These are phyloP conservation scores for Tetraselmis striata DNA, from an alignment of 139 green algal species.

Conservation along the genomic window DNA sequence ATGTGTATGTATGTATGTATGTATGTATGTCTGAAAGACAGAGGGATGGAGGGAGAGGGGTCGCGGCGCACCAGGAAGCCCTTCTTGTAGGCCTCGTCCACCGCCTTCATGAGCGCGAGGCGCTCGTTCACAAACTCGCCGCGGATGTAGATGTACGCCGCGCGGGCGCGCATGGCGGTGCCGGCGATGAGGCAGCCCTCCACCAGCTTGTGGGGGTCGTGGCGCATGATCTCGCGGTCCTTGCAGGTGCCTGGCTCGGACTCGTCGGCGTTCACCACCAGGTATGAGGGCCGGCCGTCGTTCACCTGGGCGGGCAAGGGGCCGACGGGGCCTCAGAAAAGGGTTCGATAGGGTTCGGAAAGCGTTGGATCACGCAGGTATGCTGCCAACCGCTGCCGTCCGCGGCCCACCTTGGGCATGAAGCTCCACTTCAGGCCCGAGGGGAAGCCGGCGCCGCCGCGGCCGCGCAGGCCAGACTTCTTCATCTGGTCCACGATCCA, in stretches of 20 bases:
- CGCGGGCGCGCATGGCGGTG: conserved; percentile 77
- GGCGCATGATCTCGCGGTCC: conserved; percentile 93
- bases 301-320: conserved; percentile 57
- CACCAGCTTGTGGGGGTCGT: conserved; percentile 96
- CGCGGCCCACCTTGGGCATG: conserved; percentile 81
- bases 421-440: conserved; percentile 96
- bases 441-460: conserved; percentile 93
- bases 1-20: not conserved
- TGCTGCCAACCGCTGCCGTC: not conserved
- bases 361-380: not conserved
- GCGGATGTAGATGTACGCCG: conserved; percentile 94
- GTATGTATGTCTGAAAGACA: not conserved
- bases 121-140: conserved; percentile 96
- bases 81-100: conserved; percentile 80
- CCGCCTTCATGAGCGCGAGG: conserved; percentile 60
- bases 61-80: conserved; percentile 48
- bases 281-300: conserved; percentile 85
- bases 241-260: conserved; percentile 96
- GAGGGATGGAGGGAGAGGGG: not conserved
- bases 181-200: conserved; percentile 95
- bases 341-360: not conserved
- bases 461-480: conserved; percentile 84
- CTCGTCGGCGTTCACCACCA: conserved; percentile 97
- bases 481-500: conserved; percentile 99
- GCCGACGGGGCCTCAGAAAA: not conserved